These are phyloP conservation scores for Pelargonium fulgidum DNA, from an alignment of 441 rosid genomes.

Conservation along the genomic window DNA sequence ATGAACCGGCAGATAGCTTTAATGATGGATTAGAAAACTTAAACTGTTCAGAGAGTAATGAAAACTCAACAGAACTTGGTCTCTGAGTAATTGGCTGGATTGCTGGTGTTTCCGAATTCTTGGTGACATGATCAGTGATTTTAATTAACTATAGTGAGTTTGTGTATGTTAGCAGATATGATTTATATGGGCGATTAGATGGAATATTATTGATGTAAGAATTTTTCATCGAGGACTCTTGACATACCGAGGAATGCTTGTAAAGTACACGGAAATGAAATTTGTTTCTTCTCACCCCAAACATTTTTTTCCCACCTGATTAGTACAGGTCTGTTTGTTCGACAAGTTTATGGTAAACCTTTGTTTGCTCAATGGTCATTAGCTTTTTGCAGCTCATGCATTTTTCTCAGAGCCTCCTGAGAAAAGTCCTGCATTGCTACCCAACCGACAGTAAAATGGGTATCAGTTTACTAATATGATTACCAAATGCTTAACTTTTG, in stretches of 20 bases:
- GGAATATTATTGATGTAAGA: too few species aligned
- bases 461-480: too few species aligned
- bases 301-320: too few species aligned
- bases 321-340: too few species aligned
- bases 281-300: not conserved
- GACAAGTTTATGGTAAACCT: not conserved
- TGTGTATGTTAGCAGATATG: not conserved
- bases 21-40: not conserved
- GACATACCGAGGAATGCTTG: too few species aligned
- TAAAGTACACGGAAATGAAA: not conserved
- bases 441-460: too few species aligned
- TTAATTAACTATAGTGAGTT: not conserved
- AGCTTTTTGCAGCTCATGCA: too few species aligned
- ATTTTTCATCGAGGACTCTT: too few species aligned
- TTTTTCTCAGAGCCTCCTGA: too few species aligned
- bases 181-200: not conserved
- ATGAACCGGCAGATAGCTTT: not conserved
- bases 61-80: not conserved
- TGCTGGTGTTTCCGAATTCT: not conserved
- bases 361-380: not conserved
- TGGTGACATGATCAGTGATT: not conserved
- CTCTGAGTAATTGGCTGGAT: not conserved
- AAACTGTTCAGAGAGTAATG: conserved; percentile 1
- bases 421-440: too few species aligned
- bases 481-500: not conserved